A percentile compares a stretch with the other conserved stretches of the same genome.
Conservation (phyloP, 495 filamentous ascomycete genomes). For the Pyrenopolyporus hunteri region DNA sequence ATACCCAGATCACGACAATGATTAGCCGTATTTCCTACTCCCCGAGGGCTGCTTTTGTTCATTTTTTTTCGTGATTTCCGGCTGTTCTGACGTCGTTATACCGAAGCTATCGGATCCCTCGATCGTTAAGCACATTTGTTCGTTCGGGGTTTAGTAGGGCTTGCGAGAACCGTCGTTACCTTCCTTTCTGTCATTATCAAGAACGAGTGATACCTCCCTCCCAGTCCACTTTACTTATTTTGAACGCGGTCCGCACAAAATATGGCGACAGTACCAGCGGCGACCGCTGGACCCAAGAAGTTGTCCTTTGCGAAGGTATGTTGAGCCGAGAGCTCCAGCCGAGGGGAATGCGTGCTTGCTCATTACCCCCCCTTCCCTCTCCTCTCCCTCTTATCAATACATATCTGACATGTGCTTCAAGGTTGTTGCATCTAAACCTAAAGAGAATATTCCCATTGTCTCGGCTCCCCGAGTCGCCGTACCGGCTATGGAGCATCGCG, state of each 20-base stretch:
- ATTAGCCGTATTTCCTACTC: slow-evolving; percentile 55
- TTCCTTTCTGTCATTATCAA: slow-evolving; percentile 24
- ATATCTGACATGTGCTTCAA: slow-evolving; percentile 31
- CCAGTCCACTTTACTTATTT: not conserved
- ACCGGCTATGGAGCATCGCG: slow-evolving; percentile 39
- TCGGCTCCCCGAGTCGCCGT: slow-evolving; percentile 40
- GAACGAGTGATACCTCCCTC: slow-evolving; percentile 9
- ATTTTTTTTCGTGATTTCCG: slow-evolving; percentile 55
- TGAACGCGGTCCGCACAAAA: slow-evolving; percentile 24
- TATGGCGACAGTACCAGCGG: slow-evolving; percentile 50
- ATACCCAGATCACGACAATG: slow-evolving; percentile 50
- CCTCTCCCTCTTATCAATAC: not conserved
- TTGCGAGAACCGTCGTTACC: slow-evolving; percentile 26
- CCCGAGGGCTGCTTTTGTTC: slow-evolving; percentile 55
- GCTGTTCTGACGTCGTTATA: slow-evolving; percentile 31
- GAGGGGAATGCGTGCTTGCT: not conserved
- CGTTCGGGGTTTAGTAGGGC: slow-evolving; percentile 18
- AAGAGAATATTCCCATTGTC: slow-evolving; percentile 47
- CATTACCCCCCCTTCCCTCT: not conserved
- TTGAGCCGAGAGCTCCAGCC: slow-evolving; percentile 4
- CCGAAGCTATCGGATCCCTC: slow-evolving; percentile 30
- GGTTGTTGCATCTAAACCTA: slow-evolving; percentile 62
- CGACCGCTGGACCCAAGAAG: slow-evolving; percentile 52
- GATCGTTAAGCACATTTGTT: slow-evolving; percentile 31
- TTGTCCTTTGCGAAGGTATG: slow-evolving; percentile 66